phyloP scores from a whole-genome alignment of 495 filamentous ascomycete genomes.

The Massariosphaeria phaeospora region DNA sequence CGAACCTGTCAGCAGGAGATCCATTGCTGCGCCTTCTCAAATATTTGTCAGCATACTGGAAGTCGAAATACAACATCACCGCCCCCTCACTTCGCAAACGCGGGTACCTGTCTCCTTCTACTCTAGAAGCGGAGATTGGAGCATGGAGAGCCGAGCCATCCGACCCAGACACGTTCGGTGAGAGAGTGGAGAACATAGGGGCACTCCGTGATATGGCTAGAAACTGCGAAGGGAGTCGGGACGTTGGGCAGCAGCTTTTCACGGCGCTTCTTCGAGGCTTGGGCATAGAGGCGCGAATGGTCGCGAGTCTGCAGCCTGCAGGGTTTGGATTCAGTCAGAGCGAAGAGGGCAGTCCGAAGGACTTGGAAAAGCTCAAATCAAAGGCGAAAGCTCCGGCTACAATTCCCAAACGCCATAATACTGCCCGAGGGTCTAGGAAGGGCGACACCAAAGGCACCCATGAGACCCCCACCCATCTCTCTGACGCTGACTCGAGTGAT shows the following conservation, averaged over 20 bases:
- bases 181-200: slow-evolving; percentile 59
- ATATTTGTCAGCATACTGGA: slow-evolving; percentile 77
- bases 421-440: too few species aligned
- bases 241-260: slow-evolving; percentile 86
- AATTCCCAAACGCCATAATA: too few species aligned
- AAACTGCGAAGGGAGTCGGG: slow-evolving; percentile 73
- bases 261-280: slow-evolving; percentile 80
- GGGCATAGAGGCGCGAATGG: slow-evolving; percentile 71
- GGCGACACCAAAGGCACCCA: slow-evolving; percentile 14
- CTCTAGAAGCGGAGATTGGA: slow-evolving; percentile 62
- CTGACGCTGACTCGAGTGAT: slow-evolving; percentile 35
- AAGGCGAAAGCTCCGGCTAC: background rate
- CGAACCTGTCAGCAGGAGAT: slow-evolving; percentile 74
- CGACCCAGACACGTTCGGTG: slow-evolving; percentile 63
- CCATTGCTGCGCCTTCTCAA: slow-evolving; percentile 77
- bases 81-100: slow-evolving; percentile 79
- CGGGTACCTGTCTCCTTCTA: slow-evolving; percentile 71
- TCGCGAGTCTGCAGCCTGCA: slow-evolving; percentile 77
- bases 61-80: slow-evolving; percentile 70
- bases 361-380: slow-evolving; percentile 31
- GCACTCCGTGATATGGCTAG: slow-evolving; percentile 66
- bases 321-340: slow-evolving; percentile 88
- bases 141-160: slow-evolving; percentile 58
- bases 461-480: slow-evolving; percentile 28
- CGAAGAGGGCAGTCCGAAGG: slow-evolving; percentile 56